phyloP scores from a whole-genome alignment of 225 moss, liverwort and hornwort genomes.

The Anthoceros angustus region DNA sequence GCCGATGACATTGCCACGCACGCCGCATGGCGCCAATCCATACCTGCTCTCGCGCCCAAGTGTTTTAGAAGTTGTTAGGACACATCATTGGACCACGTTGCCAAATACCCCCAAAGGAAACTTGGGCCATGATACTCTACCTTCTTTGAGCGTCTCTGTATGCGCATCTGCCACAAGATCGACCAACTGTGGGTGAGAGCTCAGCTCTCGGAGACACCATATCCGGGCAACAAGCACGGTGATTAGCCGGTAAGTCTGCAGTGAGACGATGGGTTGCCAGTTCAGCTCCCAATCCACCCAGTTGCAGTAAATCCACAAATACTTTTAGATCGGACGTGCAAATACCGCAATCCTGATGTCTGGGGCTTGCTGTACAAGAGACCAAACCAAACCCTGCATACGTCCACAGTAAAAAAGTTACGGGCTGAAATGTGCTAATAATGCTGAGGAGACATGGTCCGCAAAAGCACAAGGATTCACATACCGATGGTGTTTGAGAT shows the following conservation, averaged over 20 bases:
- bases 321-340: neutral
- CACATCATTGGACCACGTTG: neutral
- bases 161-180: constrained; percentile 42
- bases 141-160: constrained; percentile 38
- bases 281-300: neutral
- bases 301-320: neutral
- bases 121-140: neutral
- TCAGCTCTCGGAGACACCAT: constrained; percentile 47
- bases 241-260: constrained; percentile 28
- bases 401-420: neutral
- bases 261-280: neutral
- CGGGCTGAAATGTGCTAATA: neutral
- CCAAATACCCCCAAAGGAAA: neutral
- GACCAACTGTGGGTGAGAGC: constrained; percentile 28
- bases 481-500: constrained; percentile 28
- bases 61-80: neutral
- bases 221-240: constrained; percentile 37
- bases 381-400: constrained; percentile 26
- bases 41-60: constrained; percentile 5
- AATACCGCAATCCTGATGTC: constrained; percentile 40
- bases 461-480: neutral
- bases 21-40: constrained; percentile 59
- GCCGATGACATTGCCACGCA: constrained; percentile 54
- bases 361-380: constrained; percentile 37
- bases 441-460: neutral